phyloP scores from a whole-genome alignment of 2,329 filamentous ascomycete species.

The Pseudogymnoascus sp. region DNA sequence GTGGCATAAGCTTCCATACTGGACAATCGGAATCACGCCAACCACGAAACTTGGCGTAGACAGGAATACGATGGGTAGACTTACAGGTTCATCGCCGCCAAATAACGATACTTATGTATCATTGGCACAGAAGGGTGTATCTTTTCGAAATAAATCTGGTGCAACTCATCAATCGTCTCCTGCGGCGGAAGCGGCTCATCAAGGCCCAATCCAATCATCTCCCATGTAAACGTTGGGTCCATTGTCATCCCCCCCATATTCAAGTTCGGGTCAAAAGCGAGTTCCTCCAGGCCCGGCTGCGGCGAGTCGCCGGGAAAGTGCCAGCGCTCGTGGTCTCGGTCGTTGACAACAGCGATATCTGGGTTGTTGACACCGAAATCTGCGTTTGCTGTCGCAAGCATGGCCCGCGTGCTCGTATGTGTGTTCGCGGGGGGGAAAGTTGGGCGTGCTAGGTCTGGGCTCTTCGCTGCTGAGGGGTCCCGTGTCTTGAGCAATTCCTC shows the following conservation, averaged over 20 bases:
- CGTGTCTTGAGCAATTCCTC: slow-evolving; percentile 84
- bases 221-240: slow-evolving; percentile 66
- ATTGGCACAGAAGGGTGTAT: slow-evolving; percentile 80
- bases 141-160: slow-evolving; percentile 72
- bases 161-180: slow-evolving; percentile 77
- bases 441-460: slow-evolving; percentile 19
- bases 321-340: slow-evolving; percentile 50
- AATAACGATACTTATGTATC: slow-evolving; percentile 81
- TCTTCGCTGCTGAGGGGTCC: slow-evolving; percentile 39
- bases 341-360: slow-evolving; percentile 41
- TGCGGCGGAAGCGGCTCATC: slow-evolving; percentile 63
- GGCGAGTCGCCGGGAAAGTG: slow-evolving; percentile 49
- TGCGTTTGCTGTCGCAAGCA: slow-evolving; percentile 18
- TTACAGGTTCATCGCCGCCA: slow-evolving; percentile 79
- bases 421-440: slow-evolving; percentile 18
- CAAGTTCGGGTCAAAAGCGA: slow-evolving; percentile 48
- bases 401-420: slow-evolving; percentile 1
- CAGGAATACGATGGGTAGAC: slow-evolving; percentile 23
- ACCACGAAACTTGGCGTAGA: not conserved
- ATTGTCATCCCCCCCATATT: slow-evolving; percentile 42
- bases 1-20: slow-evolving; percentile 11
- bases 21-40: slow-evolving; percentile 3
- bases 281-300: slow-evolving; percentile 48
- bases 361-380: slow-evolving; percentile 42
- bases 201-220: slow-evolving; percentile 65